Percentiles rank a stretch among this genome's conserved stretches.
Conservation (phyloP, 2,329 filamentous ascomycete genomes). For the Trichoderma atrobrunneum region DNA sequence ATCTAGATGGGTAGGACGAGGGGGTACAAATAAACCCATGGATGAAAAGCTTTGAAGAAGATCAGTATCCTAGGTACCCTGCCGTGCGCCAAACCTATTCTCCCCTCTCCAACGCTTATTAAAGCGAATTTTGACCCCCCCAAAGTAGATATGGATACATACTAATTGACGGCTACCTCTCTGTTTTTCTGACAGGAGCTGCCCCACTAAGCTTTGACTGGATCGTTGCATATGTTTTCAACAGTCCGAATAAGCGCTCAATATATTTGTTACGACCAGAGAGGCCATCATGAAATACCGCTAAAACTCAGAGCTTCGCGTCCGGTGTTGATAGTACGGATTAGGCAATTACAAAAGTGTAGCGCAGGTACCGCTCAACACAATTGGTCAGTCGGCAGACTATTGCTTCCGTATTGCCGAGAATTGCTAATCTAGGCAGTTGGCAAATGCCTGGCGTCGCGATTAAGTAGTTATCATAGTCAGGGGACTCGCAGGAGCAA, state of each 20-base stretch:
- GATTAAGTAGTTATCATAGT: neutral
- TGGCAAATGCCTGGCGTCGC: neutral
- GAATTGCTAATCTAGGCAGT: neutral
- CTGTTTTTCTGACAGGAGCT: neutral
- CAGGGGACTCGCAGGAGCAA: neutral
- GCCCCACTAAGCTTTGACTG: neutral
- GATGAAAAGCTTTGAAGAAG: neutral
- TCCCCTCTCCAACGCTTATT: neutral
- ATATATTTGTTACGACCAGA: neutral
- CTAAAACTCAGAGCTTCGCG: neutral
- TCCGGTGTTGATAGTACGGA: neutral
- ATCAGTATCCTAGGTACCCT: neutral
- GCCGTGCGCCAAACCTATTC: neutral
- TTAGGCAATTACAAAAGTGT: neutral
- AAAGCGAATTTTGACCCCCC: neutral
- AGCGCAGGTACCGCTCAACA: neutral
- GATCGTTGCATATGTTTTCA: neutral
- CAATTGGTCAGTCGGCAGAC: neutral
- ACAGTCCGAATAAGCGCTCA: neutral
- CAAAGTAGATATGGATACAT: neutral
- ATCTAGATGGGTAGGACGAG: neutral
- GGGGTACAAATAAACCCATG: neutral
- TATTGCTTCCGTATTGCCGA: neutral
- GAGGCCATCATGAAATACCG: neutral
- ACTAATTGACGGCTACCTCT: neutral